Percentiles rank a stretch among this genome's conserved stretches.
Conservation (phyloP, 441 rosid species). For the Melianthus villosus region DNA sequence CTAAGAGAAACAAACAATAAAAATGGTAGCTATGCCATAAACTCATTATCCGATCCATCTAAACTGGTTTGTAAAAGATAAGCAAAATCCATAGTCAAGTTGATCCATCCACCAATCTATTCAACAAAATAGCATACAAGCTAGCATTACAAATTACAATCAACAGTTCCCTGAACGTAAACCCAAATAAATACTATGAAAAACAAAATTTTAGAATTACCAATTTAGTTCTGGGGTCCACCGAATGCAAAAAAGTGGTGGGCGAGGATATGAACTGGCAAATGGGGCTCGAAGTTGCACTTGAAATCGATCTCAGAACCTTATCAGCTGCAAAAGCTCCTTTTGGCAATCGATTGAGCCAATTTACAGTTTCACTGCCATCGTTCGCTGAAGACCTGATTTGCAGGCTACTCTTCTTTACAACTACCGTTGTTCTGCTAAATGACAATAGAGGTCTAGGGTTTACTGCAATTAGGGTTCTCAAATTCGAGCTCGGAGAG, state of each 20-base stretch:
- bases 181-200: background rate
- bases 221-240: slow-evolving; percentile 78
- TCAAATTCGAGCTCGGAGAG: no score
- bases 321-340: slow-evolving; percentile 51
- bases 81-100: no score
- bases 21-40: no score
- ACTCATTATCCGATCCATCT: no score
- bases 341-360: slow-evolving; percentile 47
- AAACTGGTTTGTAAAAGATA: no score
- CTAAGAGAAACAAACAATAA: no score
- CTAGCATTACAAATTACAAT: background rate
- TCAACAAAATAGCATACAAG: background rate
- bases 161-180: background rate
- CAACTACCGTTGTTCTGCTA: no score
- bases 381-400: slow-evolving; percentile 28
- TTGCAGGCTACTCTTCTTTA: no score
- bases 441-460: no score
- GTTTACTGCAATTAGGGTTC: no score
- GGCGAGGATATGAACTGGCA: slow-evolving; percentile 75
- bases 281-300: slow-evolving; percentile 73
- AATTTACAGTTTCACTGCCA: slow-evolving; percentile 22
- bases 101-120: no score
- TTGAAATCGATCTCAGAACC: slow-evolving; percentile 49
- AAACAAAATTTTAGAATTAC: slow-evolving; percentile 12
- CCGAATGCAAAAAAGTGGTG: slow-evolving; percentile 58